These are phyloP conservation scores for Discostella stelligera DNA, from an alignment of 352 stramenopile species.

Conservation along the genomic window DNA sequence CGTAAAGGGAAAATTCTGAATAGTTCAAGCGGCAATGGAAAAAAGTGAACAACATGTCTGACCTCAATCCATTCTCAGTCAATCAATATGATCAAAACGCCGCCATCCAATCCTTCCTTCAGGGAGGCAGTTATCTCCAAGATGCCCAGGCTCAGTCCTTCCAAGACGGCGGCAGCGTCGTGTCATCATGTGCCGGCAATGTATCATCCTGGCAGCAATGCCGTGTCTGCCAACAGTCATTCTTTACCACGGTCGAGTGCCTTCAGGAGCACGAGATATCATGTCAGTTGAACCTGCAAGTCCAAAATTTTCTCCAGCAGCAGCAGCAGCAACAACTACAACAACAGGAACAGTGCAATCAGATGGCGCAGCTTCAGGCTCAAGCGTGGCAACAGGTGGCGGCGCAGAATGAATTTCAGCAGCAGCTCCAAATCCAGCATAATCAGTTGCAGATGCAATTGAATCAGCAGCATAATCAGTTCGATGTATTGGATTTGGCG, in stretches of 20 bases:
- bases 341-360: slow-evolving; percentile 26
- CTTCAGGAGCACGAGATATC: slow-evolving; percentile 29
- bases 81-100: background rate
- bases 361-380: slow-evolving; percentile 21
- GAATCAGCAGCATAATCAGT: slow-evolving; percentile 5
- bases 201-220: slow-evolving; percentile 13
- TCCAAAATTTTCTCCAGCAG: slow-evolving; percentile 29
- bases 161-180: background rate
- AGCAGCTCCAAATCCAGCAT: slow-evolving; percentile 33
- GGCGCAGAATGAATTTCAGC: slow-evolving; percentile 33
- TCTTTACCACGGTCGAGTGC: slow-evolving; percentile 16
- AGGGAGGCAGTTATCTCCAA: background rate
- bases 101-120: background rate
- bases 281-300: slow-evolving; percentile 24
- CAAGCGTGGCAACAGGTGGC: slow-evolving; percentile 13
- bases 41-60: background rate
- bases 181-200: background rate
- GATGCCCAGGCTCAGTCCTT: background rate
- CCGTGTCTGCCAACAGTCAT: slow-evolving; percentile 28
- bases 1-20: too few relatives aligned
- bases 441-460: slow-evolving; percentile 28
- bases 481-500: slow-evolving; percentile 5
- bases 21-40: background rate
- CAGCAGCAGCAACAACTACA: slow-evolving; percentile 26
- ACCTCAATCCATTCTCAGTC: background rate